phyloP scores from a whole-genome alignment of 2,329 filamentous ascomycete species.

The Fusarium oligoseptatum region DNA sequence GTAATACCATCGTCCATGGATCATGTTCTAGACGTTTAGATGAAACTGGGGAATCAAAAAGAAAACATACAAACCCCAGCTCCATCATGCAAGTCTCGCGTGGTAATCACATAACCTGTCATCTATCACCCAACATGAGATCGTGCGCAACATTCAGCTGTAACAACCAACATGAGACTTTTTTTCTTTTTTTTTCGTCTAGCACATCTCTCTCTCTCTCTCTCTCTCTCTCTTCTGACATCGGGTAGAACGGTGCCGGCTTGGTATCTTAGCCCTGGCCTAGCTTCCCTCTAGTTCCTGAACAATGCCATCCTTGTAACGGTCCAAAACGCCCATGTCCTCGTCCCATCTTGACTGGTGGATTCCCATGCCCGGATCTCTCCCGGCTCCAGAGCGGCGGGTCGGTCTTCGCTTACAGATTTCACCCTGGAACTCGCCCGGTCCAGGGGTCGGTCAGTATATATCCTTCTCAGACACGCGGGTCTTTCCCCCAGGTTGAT shows the following conservation, averaged over 20 bases:
- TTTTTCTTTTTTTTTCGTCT: no score
- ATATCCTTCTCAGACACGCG: slow-evolving; percentile 18
- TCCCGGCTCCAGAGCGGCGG: not conserved
- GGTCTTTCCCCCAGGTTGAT: not conserved
- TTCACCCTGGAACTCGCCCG: not conserved
- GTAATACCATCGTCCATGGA: not conserved
- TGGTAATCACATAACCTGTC: not conserved
- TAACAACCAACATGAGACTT: not conserved
- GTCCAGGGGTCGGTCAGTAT: slow-evolving; percentile 9
- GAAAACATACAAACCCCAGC: not conserved
- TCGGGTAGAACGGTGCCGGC: slow-evolving; percentile 2
- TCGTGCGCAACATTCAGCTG: not conserved
- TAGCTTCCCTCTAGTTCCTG: not conserved
- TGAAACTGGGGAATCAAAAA: not conserved
- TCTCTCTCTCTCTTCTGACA: not conserved
- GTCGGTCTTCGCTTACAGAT: not conserved
- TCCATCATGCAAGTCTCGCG: not conserved
- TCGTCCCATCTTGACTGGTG: not conserved
- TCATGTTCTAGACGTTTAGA: not conserved
- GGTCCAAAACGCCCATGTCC: not conserved
- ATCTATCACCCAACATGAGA: slow-evolving; percentile 1
- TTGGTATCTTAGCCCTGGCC: not conserved
- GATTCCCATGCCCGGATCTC: slow-evolving; percentile 3
- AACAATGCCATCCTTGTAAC: not conserved
- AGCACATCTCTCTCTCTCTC: no score